Evolutionary conservation across 257 asterid species (phyloP).

Genomic region (Nicotiana paniculata): DNA sequence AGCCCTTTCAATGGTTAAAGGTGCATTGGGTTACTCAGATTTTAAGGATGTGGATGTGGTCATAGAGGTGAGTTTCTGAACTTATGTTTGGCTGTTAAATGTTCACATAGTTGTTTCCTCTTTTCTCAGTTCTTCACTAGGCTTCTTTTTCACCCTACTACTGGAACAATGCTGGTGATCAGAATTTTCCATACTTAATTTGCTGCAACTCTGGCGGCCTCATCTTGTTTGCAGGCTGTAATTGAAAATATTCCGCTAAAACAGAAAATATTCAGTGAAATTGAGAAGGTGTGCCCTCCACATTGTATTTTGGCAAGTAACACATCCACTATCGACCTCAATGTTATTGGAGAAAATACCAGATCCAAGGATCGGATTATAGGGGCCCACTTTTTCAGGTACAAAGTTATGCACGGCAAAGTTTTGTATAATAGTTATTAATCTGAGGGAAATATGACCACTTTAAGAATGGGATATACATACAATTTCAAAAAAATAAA

Average conservation of each 20-base stretch:
- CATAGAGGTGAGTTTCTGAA: conserved; percentile 56
- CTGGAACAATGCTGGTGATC: background rate
- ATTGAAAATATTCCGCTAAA: conserved; percentile 70
- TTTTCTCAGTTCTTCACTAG: background rate
- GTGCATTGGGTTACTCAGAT: conserved; percentile 69
- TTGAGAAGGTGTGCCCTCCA: conserved; percentile 88
- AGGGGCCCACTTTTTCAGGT: conserved; percentile 99
- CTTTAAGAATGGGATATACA: background rate
- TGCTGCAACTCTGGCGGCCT: background rate
- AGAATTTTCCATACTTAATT: background rate
- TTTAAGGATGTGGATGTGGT: conserved; percentile 91
- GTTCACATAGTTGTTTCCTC: background rate
- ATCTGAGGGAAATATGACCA: background rate
- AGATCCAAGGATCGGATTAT: conserved; percentile 76
- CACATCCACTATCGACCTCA: conserved; percentile 93
- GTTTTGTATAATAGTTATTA: background rate
- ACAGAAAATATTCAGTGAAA: conserved; percentile 70
- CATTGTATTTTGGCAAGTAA: conserved; percentile 94
- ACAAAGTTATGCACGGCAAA: background rate
- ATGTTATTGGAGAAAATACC: conserved; percentile 66
- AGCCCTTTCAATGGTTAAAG: conserved; percentile 68
- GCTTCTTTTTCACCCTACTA: background rate
- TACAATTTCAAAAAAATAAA: background rate
- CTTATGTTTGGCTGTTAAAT: background rate
- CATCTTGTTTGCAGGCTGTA: conserved; percentile 73